Percentiles rank a stretch among this genome's conserved stretches.
phyloP scores from a whole-genome alignment of 1,284 basidiomycete genomes.

The Microbotryum intermedium region DNA sequence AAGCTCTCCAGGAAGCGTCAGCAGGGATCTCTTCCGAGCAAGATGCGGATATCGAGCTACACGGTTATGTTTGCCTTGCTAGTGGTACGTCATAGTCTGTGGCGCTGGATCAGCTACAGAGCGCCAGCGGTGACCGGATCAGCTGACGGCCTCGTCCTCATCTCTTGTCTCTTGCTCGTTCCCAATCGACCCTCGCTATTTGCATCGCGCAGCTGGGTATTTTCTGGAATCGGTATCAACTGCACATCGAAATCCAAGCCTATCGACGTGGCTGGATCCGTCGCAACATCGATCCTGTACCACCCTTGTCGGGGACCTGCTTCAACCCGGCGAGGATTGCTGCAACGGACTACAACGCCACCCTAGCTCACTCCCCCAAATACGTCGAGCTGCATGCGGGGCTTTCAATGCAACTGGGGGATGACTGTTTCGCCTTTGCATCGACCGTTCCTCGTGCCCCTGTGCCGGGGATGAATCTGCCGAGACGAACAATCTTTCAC shows the following conservation, averaged over 20 bases:
- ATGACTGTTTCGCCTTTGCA: constrained; percentile 82
- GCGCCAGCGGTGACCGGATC: no score
- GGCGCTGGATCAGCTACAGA: no score
- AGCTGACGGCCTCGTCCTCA: background rate
- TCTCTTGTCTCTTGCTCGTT: background rate
- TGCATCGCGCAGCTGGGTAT: constrained; percentile 39
- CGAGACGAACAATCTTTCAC: constrained; percentile 56
- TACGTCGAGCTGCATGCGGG: constrained; percentile 66
- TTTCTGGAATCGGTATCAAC: constrained; percentile 56
- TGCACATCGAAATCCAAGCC: constrained; percentile 69
- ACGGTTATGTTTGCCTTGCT: background rate
- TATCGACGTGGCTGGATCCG: constrained; percentile 66
- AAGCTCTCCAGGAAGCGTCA: background rate
- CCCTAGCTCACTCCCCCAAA: constrained; percentile 52
- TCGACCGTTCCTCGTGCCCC: constrained; percentile 50
- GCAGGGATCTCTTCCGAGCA: background rate
- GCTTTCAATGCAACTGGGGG: constrained; percentile 59
- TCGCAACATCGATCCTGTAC: constrained; percentile 55
- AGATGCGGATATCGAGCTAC: background rate
- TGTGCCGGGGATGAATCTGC: constrained; percentile 40
- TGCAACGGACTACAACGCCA: constrained; percentile 56
- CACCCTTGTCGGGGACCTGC: constrained; percentile 56
- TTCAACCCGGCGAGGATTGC: constrained; percentile 56
- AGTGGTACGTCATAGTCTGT: background rate
- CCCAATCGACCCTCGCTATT: background rate